These are phyloP conservation scores for Exophiala mesophila DNA, from an alignment of 2,329 filamentous ascomycete species.

Conservation along the genomic window DNA sequence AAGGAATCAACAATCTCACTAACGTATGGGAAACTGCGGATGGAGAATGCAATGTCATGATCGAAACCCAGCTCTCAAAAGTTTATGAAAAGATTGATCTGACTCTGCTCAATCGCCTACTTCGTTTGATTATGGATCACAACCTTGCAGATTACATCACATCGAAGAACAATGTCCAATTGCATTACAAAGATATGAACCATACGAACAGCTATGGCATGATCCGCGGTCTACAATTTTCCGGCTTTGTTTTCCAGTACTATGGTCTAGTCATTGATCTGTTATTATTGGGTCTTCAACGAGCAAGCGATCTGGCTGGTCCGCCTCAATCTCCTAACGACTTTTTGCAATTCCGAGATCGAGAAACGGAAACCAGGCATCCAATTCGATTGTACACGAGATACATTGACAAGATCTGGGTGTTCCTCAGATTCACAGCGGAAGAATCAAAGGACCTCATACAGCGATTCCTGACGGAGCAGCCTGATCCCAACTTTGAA, in stretches of 20 bases:
- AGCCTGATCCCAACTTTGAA: constrained; percentile 97
- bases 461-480: constrained; percentile 94
- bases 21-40: constrained; percentile 92
- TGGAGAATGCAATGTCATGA: constrained; percentile 97
- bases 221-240: constrained; percentile 97
- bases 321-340: constrained; percentile 92
- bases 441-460: constrained; percentile 95
- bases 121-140: constrained; percentile 97
- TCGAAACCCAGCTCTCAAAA: constrained; percentile 97
- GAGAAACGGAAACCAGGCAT: constrained; percentile 85
- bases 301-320: constrained; percentile 95
- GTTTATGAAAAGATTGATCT: constrained; percentile 99
- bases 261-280: constrained; percentile 95
- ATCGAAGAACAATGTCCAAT: constrained; percentile 97
- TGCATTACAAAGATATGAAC: constrained; percentile 99
- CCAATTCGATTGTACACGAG: constrained; percentile 96
- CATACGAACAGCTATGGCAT: constrained; percentile 98
- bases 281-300: constrained; percentile 82
- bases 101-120: constrained; percentile 85
- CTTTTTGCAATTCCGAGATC: constrained; percentile 93
- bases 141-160: constrained; percentile 99
- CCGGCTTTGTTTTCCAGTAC: constrained; percentile 97
- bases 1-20: constrained; percentile 96
- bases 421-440: constrained; percentile 87
- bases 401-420: constrained; percentile 98